Percentiles rank a stretch among this genome's conserved stretches.
Evolutionary conservation across 1,139 yeast genomes (phyloP).

Genomic region (Protomyces arabidopsidicola): DNA sequence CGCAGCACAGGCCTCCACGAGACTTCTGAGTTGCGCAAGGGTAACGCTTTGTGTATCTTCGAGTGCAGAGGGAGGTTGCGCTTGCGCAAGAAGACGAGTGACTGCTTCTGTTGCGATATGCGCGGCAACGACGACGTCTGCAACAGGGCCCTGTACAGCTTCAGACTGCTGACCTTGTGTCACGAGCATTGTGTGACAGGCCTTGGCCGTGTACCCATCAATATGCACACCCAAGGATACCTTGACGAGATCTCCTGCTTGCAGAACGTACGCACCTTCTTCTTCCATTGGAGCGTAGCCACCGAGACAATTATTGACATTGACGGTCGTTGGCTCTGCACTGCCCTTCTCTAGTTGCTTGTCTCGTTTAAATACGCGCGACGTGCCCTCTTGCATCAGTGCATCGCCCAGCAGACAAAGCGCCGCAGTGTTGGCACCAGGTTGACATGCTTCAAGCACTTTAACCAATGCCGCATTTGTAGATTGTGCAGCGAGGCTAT

Average conservation of each 20-base stretch:
- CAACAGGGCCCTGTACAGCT: conserved; percentile 75
- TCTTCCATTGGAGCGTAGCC: conserved; percentile 87
- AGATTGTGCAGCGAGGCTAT: conserved; percentile 27
- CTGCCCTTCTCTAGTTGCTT: conserved; percentile 59
- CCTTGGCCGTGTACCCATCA: conserved; percentile 88
- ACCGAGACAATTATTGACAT: conserved; percentile 68
- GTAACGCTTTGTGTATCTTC: conserved; percentile 45
- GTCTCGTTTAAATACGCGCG: conserved; percentile 23
- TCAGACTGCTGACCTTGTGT: conserved; percentile 47
- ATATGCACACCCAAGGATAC: conserved; percentile 60
- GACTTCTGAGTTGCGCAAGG: conserved; percentile 62
- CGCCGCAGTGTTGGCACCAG: conserved; percentile 23
- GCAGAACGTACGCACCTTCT: conserved; percentile 52
- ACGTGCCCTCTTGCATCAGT: conserved; percentile 8
- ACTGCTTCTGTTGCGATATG: conserved; percentile 84
- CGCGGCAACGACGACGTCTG: conserved; percentile 86
- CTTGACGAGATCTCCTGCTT: conserved; percentile 79
- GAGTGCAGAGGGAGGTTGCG: conserved; percentile 37
- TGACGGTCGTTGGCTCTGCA: conserved; percentile 83
- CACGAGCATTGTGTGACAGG: conserved; percentile 79
- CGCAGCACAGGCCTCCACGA: conserved; percentile 78
- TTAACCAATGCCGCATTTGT: conserved; percentile 18
- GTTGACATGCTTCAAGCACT: conserved; percentile 12
- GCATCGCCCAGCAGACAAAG: conserved; percentile 26
- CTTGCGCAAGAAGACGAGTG: conserved; percentile 64